A percentile compares a stretch with the other conserved stretches of the same genome.
These are phyloP conservation scores for Pseudocercospora musae DNA, from an alignment of 2,329 filamentous ascomycete genomes.

Conservation along the genomic window DNA sequence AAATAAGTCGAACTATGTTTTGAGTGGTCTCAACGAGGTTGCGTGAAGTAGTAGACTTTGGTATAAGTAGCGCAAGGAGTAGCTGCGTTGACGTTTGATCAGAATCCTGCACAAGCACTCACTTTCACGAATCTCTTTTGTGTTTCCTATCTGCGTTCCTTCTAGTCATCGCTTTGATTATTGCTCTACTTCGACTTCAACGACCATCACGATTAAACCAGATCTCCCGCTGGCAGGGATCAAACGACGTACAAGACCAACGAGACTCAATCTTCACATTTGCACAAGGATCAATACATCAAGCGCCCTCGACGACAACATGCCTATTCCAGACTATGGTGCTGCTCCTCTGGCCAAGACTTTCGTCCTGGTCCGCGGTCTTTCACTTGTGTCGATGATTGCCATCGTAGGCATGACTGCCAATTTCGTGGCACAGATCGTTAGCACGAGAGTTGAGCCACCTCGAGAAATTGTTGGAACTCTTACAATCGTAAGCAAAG, in stretches of 20 bases:
- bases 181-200: conserved; percentile 1
- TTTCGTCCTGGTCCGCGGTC: conserved; percentile 69
- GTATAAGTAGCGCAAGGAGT: conserved; percentile 11
- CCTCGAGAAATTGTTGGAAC: conserved; percentile 74
- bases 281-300: neutral
- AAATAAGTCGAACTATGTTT: conserved; percentile 17
- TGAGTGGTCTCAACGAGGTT: conserved; percentile 3
- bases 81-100: neutral
- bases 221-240: conserved; percentile 30
- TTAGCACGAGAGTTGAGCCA: conserved; percentile 60
- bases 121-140: conserved; percentile 20
- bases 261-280: conserved; percentile 11
- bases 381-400: conserved; percentile 70
- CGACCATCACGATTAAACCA: conserved; percentile 2
- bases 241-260: conserved; percentile 9
- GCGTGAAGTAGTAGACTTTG: neutral
- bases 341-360: conserved; percentile 67
- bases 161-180: conserved; percentile 1
- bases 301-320: conserved; percentile 34
- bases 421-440: conserved; percentile 78
- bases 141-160: conserved; percentile 6
- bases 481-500: conserved; percentile 69
- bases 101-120: conserved; percentile 2
- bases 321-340: conserved; percentile 61
- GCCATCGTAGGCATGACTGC: conserved; percentile 75